Evolutionary conservation across 2,329 filamentous ascomycete genomes (phyloP).

Genomic region (Beauveria medogensis): DNA sequence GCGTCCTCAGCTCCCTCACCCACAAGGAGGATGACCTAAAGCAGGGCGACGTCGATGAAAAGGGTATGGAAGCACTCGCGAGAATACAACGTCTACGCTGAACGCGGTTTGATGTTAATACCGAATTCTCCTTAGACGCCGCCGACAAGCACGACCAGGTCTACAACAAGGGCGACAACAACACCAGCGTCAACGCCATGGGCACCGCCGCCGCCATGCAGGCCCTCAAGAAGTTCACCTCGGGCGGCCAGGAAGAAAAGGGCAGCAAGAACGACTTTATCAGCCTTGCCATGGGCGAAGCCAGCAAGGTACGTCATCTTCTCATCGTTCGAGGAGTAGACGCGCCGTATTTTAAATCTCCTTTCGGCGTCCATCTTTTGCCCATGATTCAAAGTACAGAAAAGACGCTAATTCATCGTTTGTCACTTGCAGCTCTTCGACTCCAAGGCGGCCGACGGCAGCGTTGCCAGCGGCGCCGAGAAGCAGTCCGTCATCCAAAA

Average conservation of each 20-base stretch:
- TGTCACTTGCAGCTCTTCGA: constrained; percentile 45
- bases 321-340: no score
- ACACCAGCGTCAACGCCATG: constrained; percentile 44
- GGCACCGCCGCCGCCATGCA: constrained; percentile 74
- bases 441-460: constrained; percentile 45
- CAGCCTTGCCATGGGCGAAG: constrained; percentile 80
- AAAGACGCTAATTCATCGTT: not conserved
- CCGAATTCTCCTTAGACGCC: constrained; percentile 40
- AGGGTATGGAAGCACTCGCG: constrained; percentile 26
- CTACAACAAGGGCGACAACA: constrained; percentile 46
- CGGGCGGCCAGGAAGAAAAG: constrained; percentile 41
- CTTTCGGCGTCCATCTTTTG: not conserved
- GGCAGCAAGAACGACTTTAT: constrained; percentile 72
- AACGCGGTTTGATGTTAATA: not conserved
- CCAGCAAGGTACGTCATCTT: constrained; percentile 53
- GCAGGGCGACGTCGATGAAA: constrained; percentile 41
- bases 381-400: not conserved
- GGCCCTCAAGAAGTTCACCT: constrained; percentile 70
- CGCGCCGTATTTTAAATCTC: no score
- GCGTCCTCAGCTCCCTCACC: constrained; percentile 37
- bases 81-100: not conserved
- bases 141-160: constrained; percentile 68
- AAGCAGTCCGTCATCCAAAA: constrained; percentile 75
- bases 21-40: constrained; percentile 42
- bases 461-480: constrained; percentile 49